These are phyloP conservation scores for Geotrichum aggregatum DNA, from an alignment of 1,139 yeast genomes.

Conservation along the genomic window DNA sequence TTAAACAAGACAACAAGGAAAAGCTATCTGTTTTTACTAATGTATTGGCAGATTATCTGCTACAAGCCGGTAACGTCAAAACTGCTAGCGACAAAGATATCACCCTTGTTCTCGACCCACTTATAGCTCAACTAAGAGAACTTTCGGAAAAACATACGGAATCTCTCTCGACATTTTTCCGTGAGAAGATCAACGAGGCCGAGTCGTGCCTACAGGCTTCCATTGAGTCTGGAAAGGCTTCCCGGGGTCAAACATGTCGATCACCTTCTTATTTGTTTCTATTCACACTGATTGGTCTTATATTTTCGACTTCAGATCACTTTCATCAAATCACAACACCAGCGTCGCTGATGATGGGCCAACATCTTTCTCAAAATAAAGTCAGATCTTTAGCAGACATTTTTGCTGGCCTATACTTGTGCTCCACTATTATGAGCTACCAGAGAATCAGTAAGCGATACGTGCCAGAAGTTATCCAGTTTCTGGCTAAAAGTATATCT, in stretches of 20 bases:
- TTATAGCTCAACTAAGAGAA: slow-evolving; percentile 52
- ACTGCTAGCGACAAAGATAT: slow-evolving; percentile 29
- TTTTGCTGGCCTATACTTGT: slow-evolving; percentile 55
- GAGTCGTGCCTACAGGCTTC: slow-evolving; percentile 13
- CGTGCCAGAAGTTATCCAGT: slow-evolving; percentile 70
- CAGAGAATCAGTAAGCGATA: slow-evolving; percentile 77
- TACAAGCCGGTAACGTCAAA: slow-evolving; percentile 46
- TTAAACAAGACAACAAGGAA: slow-evolving; percentile 78
- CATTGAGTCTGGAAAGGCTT: slow-evolving; percentile 11
- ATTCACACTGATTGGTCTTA: slow-evolving; percentile 64
- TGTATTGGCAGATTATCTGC: slow-evolving; percentile 60
- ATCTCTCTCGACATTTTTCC: slow-evolving; percentile 54
- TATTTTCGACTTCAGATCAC: slow-evolving; percentile 93
- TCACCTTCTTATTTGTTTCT: slow-evolving; percentile 54
- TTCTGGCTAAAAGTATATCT: slow-evolving; percentile 42
- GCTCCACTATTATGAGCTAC: slow-evolving; percentile 61
- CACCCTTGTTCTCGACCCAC: slow-evolving; percentile 42
- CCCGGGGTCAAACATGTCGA: background rate
- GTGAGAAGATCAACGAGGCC: slow-evolving; percentile 41
- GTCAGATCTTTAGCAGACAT: slow-evolving; percentile 41
- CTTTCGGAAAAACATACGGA: slow-evolving; percentile 65
- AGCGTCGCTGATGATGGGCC: slow-evolving; percentile 66
- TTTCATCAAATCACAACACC: slow-evolving; percentile 91
- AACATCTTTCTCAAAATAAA: slow-evolving; percentile 55
- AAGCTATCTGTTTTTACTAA: slow-evolving; percentile 62